Conservation (phyloP, 306 rosid genomes). For the Castanospermum australe region DNA sequence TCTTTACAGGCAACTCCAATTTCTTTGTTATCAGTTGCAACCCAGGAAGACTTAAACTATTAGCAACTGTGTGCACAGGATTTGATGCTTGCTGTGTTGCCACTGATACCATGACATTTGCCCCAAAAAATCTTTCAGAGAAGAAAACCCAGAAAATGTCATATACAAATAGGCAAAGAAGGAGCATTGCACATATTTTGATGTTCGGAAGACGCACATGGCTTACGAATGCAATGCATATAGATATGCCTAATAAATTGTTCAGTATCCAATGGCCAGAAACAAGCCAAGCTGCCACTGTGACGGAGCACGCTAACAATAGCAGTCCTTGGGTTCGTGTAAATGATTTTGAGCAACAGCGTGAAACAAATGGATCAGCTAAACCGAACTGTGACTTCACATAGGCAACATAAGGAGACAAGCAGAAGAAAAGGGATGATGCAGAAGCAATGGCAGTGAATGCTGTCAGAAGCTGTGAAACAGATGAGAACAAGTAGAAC, state of each 20-base stretch:
- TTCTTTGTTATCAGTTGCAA: slow-evolving; percentile 89
- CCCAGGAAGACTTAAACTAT: slow-evolving; percentile 95
- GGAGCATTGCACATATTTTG: slow-evolving; percentile 95
- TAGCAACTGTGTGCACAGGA: slow-evolving; percentile 96
- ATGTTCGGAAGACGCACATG: slow-evolving; percentile 97
- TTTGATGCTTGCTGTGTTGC: slow-evolving; percentile 96
- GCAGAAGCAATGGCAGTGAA: slow-evolving; percentile 87
- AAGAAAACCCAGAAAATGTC: slow-evolving; percentile 99
- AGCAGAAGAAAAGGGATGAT: slow-evolving; percentile 84
- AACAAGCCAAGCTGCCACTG: slow-evolving; percentile 91
- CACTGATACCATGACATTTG: slow-evolving; percentile 98
- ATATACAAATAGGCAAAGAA: slow-evolving; percentile 78
- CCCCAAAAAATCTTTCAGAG: slow-evolving; percentile 97
- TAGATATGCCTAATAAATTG: slow-evolving; percentile 90
- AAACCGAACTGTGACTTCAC: slow-evolving; percentile 76
- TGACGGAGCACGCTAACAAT: slow-evolving; percentile 55
- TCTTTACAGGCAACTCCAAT: slow-evolving; percentile 97
- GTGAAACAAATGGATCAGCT: slow-evolving; percentile 87
- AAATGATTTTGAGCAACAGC: slow-evolving; percentile 92
- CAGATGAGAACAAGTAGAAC: slow-evolving; percentile 94
- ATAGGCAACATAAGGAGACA: slow-evolving; percentile 68
- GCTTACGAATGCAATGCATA: slow-evolving; percentile 95
- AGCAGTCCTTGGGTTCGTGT: slow-evolving; percentile 73
- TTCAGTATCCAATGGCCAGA: slow-evolving; percentile 95
- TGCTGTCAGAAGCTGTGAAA: slow-evolving; percentile 87